Evolutionary conservation across 2,329 filamentous ascomycete species (phyloP), one percentile per base, ranked within the genome.

Genomic region (Scolecobasidium constrictum): DNA sequence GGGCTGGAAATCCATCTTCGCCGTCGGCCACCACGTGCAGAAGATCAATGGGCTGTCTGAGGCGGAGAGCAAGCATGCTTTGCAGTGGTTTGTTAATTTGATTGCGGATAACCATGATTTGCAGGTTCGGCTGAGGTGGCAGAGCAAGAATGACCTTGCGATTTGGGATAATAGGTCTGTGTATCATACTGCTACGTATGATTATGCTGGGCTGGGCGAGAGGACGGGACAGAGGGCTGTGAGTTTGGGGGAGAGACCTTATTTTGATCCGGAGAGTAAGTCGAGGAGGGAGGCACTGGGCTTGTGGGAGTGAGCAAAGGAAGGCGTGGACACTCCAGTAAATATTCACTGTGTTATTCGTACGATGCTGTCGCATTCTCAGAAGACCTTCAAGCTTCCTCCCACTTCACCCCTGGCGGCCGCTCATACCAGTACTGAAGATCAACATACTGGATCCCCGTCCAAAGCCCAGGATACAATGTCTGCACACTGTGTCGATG

Each of bases 161-260:
- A 78, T 83, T 48, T 83, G 79, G 79, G 78, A 83, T 53, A 83
- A 83, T 47, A 60, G 75, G 5, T 71, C 69, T 42, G 68, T 62
- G 1, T 77, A 73, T 56, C 75, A 79, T 49, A 71, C 69, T 28
- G 77, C 75, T 0, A 81, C 75, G 0, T 78, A 73, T 48, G 79
- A 83, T 49, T 81, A 81, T 35, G 66, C 67, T 12, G 65, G 63
- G 11, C 63, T 69, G 20, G 73, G 72, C 1, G 63, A 69, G 19
- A 60, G 75, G 38, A 62, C 65, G 39, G 67, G 72, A 19, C 66
- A 76, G 52, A 54, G 75, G 16, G 65, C 69, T 1, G 73, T 78
- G 5, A 70, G 67, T 5, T 64, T 77, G 4, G 75, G 68, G 11
- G 75, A 71, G 62, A 66, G 56, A 50, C 75, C 69, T 1, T 76